Percentiles rank a stretch among this genome's conserved stretches.
Conservation (phyloP, 2,329 filamentous ascomycete genomes). For the Dothideomycetidae sp. region DNA sequence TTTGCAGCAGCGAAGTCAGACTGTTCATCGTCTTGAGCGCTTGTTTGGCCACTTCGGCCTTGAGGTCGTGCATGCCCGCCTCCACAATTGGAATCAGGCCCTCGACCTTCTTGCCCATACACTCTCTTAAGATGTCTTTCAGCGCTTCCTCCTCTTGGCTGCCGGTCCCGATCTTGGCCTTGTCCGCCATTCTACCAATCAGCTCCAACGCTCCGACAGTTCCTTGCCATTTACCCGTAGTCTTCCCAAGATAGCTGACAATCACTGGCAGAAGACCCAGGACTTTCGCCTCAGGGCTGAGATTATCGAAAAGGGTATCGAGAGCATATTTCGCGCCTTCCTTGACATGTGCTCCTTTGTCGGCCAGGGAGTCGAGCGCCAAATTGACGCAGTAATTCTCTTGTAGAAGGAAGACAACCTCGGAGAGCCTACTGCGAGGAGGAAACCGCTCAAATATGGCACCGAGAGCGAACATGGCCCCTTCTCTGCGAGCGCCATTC, state of each 20-base stretch:
- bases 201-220: slow-evolving; percentile 74
- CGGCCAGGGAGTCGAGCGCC: slow-evolving; percentile 72
- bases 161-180: slow-evolving; percentile 73
- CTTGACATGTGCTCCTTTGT: slow-evolving; percentile 78
- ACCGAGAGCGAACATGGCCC: slow-evolving; percentile 86
- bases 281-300: slow-evolving; percentile 71
- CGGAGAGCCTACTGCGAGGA: slow-evolving; percentile 58
- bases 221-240: slow-evolving; percentile 93
- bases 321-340: slow-evolving; percentile 90
- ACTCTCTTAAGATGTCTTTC: slow-evolving; percentile 79
- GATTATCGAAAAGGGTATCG: slow-evolving; percentile 67
- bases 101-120: slow-evolving; percentile 80
- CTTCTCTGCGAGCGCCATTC: slow-evolving; percentile 69
- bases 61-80: slow-evolving; percentile 90
- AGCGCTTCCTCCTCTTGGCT: slow-evolving; percentile 71
- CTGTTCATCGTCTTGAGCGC: slow-evolving; percentile 85
- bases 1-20: slow-evolving; percentile 76
- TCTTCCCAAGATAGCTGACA: slow-evolving; percentile 60
- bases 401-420: slow-evolving; percentile 69
- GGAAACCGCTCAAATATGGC: slow-evolving; percentile 87
- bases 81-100: slow-evolving; percentile 83
- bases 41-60: slow-evolving; percentile 73
- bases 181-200: slow-evolving; percentile 86
- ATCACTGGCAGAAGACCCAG: slow-evolving; percentile 68
- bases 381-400: slow-evolving; percentile 58